Percentiles rank a stretch among this genome's conserved stretches.
Evolutionary conservation across 1,284 basidiomycete genomes (phyloP).

Genomic region (Ganoderma lucidum): DNA sequence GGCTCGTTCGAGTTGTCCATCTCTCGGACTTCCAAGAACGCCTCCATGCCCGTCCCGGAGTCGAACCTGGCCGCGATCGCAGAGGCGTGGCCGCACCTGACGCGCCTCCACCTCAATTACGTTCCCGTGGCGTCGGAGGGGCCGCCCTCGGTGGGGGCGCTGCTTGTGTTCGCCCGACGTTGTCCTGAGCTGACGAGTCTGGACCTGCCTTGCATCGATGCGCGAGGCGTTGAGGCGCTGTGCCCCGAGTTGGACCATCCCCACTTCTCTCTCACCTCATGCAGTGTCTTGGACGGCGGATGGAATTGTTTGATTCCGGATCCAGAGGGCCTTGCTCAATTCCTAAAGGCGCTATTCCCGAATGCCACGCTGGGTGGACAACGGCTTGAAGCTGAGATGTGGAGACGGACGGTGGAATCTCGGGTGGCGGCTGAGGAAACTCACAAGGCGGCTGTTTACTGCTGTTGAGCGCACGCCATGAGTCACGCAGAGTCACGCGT

Average conservation of each 20-base stretch:
- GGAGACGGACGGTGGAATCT: slow-evolving; percentile 2
- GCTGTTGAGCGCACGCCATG: too few relatives aligned
- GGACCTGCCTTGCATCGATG: slow-evolving; percentile 10
- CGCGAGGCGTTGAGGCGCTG: neutral
- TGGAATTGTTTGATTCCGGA: slow-evolving; percentile 7
- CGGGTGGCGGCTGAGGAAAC: neutral
- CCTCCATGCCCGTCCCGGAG: neutral
- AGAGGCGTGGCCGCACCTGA: slow-evolving; percentile 12
- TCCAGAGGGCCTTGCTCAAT: neutral
- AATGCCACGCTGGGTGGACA: neutral
- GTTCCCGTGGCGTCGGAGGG: neutral
- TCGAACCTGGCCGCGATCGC: slow-evolving; percentile 7
- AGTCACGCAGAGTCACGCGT: slow-evolving; percentile 33
- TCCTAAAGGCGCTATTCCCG: neutral
- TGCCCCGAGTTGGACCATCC: neutral
- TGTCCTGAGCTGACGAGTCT: neutral
- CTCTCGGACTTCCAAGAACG: neutral
- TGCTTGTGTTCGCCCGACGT: neutral
- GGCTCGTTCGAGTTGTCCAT: neutral
- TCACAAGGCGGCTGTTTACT: too few relatives aligned
- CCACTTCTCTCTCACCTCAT: neutral
- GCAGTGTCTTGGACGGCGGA: neutral
- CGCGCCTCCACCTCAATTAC: neutral
- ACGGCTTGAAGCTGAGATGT: neutral
- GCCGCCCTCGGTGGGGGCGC: neutral